Conservation (phyloP, 2,329 filamentous ascomycete species). For the Fusarium sp. region DNA sequence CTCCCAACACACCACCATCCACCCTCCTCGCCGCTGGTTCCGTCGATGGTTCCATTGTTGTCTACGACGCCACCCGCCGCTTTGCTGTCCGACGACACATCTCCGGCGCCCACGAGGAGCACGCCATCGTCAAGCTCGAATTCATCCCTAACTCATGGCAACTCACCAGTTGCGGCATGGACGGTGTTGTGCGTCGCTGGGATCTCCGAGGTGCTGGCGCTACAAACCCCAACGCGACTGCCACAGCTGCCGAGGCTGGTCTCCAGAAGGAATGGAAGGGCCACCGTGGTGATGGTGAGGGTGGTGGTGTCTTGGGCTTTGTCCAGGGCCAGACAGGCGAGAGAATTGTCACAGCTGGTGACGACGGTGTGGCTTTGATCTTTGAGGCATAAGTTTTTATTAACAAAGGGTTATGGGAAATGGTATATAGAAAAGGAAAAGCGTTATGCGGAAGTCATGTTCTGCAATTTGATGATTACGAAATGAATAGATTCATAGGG, state of each 20-base stretch:
- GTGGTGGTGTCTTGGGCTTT: slow-evolving; percentile 90
- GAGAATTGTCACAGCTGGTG: slow-evolving; percentile 87
- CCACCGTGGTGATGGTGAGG: slow-evolving; percentile 84
- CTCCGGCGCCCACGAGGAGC: slow-evolving; percentile 84
- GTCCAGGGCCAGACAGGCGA: slow-evolving; percentile 82
- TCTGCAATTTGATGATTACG: slow-evolving; percentile 41
- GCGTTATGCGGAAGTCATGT: slow-evolving; percentile 27
- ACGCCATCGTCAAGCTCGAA: slow-evolving; percentile 91
- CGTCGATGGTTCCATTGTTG: slow-evolving; percentile 80
- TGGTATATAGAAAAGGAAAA: slow-evolving; percentile 23
- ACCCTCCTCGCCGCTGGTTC: slow-evolving; percentile 72
- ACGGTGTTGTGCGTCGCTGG: slow-evolving; percentile 91
- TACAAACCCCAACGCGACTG: slow-evolving; percentile 46
- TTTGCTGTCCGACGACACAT: slow-evolving; percentile 90
- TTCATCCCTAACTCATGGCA: slow-evolving; percentile 78
- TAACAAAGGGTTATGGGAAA: slow-evolving; percentile 15
- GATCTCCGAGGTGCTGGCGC: slow-evolving; percentile 69
- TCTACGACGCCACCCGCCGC: slow-evolving; percentile 87
- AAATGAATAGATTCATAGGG: slow-evolving; percentile 42
- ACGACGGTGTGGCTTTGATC: slow-evolving; percentile 79
- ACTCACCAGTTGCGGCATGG: slow-evolving; percentile 89
- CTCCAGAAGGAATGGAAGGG: slow-evolving; percentile 90
- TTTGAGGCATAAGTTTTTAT: slow-evolving; percentile 64
- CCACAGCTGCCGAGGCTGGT: slow-evolving; percentile 65
- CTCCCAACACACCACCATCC: slow-evolving; percentile 57